These are phyloP conservation scores for Pilasporangium apinafurcum DNA, from an alignment of 352 stramenopile species.

Conservation along the genomic window DNA sequence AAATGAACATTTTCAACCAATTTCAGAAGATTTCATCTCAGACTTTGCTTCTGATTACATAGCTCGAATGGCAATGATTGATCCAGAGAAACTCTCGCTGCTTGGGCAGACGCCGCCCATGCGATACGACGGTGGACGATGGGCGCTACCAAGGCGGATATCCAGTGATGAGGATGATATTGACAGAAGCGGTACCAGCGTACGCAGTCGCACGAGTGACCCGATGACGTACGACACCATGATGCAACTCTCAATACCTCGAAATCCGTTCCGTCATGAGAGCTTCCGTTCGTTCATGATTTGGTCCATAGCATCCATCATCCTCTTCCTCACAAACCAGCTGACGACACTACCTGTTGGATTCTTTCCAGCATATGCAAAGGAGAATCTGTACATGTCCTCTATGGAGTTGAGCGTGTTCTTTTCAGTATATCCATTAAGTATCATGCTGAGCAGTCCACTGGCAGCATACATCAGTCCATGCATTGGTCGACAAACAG, in stretches of 20 bases:
- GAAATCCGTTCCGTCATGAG: constrained; percentile 39
- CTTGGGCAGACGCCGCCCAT: background rate
- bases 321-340: constrained; percentile 70
- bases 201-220: constrained; percentile 26
- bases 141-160: constrained; percentile 3
- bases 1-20: background rate
- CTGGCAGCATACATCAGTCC: constrained; percentile 37
- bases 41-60: background rate
- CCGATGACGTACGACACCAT: constrained; percentile 40
- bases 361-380: constrained; percentile 62
- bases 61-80: no score
- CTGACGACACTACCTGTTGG: constrained; percentile 69
- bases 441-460: constrained; percentile 68
- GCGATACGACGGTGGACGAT: background rate
- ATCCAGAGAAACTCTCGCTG: no score
- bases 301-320: constrained; percentile 35
- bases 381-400: constrained; percentile 35
- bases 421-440: constrained; percentile 69
- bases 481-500: constrained; percentile 42
- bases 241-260: constrained; percentile 53
- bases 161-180: constrained; percentile 16
- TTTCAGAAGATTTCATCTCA: no score
- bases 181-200: constrained; percentile 26
- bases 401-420: constrained; percentile 48
- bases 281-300: constrained; percentile 35